Percentiles rank a stretch among this genome's conserved stretches.
These are phyloP conservation scores for Neofusicoccum ribis DNA, from an alignment of 2,329 filamentous ascomycete species.

Conservation along the genomic window DNA sequence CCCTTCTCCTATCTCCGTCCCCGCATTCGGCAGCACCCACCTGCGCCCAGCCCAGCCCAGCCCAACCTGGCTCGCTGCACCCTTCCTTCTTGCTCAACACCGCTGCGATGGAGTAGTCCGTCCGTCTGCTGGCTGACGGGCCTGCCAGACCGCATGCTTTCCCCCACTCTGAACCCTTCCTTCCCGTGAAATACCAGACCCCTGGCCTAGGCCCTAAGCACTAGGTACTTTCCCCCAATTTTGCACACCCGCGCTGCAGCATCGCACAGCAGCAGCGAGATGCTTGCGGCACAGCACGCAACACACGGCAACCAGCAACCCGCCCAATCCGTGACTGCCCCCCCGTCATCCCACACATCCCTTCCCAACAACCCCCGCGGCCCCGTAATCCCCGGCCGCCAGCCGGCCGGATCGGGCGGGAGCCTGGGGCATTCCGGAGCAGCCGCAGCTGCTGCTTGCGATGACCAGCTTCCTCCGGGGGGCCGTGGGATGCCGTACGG, in stretches of 20 bases:
- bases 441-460: neutral
- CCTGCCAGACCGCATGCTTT: no score
- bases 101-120: no score
- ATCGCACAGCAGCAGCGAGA: neutral
- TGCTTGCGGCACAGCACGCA: neutral
- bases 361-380: neutral
- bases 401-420: neutral
- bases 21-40: constrained; percentile 5
- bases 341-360: neutral
- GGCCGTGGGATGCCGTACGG: neutral
- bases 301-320: neutral
- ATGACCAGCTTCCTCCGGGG: neutral
- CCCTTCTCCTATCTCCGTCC: neutral
- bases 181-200: neutral
- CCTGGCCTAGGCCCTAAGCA: neutral
- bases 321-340: no score
- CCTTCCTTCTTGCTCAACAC: neutral
- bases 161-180: no score
- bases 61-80: neutral
- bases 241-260: neutral
- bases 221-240: neutral
- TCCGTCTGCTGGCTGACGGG: no score
- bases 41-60: neutral
- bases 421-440: neutral
- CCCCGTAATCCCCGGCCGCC: neutral